phyloP scores from a whole-genome alignment of 1,139 yeast species.

The Suhomyces yuchorum region DNA sequence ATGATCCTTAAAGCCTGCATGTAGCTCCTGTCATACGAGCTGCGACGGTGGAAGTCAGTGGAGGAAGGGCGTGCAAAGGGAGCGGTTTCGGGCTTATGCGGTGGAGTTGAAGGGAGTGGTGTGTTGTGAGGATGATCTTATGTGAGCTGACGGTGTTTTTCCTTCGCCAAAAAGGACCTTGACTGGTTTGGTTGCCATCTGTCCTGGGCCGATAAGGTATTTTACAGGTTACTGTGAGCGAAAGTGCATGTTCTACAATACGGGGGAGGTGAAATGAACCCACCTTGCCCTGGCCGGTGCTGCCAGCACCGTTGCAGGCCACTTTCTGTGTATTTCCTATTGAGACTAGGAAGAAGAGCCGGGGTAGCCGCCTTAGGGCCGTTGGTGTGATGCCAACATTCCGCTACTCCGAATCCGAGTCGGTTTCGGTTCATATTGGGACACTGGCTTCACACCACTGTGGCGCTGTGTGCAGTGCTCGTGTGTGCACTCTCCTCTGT shows the following conservation, averaged over 20 bases:
- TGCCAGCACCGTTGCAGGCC: no score
- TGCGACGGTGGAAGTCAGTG: not conserved
- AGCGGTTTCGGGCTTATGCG: not conserved
- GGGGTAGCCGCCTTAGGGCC: no score
- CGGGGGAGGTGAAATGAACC: not conserved
- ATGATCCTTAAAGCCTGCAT: conserved; percentile 4
- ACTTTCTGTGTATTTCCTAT: no score
- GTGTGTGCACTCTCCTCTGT: not conserved
- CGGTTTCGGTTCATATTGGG: not conserved
- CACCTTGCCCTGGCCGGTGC: not conserved
- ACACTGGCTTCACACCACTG: not conserved
- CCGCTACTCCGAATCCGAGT: not conserved
- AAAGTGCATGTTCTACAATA: not conserved
- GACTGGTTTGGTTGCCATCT: no score
- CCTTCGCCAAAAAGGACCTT: no score
- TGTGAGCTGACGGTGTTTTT: not conserved
- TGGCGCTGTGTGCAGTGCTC: not conserved
- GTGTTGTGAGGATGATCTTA: not conserved
- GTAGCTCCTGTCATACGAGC: conserved; percentile 1
- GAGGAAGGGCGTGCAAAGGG: not conserved
- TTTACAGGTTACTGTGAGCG: not conserved
- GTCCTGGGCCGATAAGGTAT: not conserved
- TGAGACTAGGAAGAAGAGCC: no score
- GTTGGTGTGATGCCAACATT: not conserved
- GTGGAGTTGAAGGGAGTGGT: no score